Evolutionary conservation across 805 yeast species (phyloP), one percentile per base, ranked within the genome.

Genomic region (Kodamaea jinghongensis): DNA sequence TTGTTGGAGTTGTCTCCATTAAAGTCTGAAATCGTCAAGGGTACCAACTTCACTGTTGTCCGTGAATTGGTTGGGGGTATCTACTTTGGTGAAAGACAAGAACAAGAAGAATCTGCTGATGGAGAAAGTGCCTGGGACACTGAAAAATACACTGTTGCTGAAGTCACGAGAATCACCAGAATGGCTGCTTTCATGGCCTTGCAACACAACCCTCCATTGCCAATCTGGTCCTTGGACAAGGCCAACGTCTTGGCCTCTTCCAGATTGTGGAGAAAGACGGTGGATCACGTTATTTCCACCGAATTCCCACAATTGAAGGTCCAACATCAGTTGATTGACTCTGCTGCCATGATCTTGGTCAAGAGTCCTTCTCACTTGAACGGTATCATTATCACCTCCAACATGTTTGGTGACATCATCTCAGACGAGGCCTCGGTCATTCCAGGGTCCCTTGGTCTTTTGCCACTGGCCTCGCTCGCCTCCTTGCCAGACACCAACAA

Each of bases 41-140:
- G 99, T 34, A 89, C 97, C 28, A 84, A 93, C 64, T 86, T 93
- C 61, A 78, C 81, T 42, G 96, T 93, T 48, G 96, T 91, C 31
- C 84, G 99, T 66, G 99, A 93, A 68, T 78, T 93, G 49, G 96
- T 91, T 27, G 99, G 99, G 44, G 99, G 99, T 52, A 93, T 93
- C 50, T 93, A 93, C 73, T 93, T 93, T 61, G 99, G 99, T 48
- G 95, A 87, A 56, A 80, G 98, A 67, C 77, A 78, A 55, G 99
- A 93, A 70, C 98, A 90, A 57, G 86, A 83, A 34, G 91, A 90
- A 39, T 75, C 78, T 38, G 54, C 56, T 17, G 70, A 67, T 49
- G 54, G 56, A 20, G 88, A 91, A 48, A 76, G 79, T 41, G 99
- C 99, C 23, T 78, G 88, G 75, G 99, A 93, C 61, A 86, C 96